phyloP scores from a whole-genome alignment of 148 eudicot species.

The Arbutus unedo region DNA sequence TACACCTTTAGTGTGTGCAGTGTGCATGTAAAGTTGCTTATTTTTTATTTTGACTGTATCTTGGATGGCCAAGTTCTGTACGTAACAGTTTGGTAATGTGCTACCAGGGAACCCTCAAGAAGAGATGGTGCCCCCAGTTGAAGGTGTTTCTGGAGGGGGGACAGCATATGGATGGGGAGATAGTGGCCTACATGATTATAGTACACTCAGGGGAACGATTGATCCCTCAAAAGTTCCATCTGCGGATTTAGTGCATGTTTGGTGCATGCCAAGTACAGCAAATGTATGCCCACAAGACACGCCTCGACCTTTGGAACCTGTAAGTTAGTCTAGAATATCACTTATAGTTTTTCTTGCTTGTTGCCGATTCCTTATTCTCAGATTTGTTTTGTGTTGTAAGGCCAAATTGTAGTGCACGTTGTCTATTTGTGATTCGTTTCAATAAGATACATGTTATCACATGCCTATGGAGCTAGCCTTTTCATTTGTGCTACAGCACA shows the following conservation, averaged over 20 bases:
- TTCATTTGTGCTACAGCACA: not conserved
- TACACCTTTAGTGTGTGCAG: not conserved
- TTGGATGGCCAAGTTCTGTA: slow-evolving; percentile 7
- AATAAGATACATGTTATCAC: not conserved
- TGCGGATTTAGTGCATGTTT: slow-evolving; percentile 71
- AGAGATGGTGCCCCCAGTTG: slow-evolving; percentile 63
- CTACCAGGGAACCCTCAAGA: slow-evolving; percentile 50
- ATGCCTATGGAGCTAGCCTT: not conserved
- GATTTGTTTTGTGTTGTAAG: not conserved
- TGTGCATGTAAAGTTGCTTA: not conserved
- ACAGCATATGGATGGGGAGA: slow-evolving; percentile 96
- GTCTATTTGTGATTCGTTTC: not conserved
- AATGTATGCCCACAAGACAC: slow-evolving; percentile 86
- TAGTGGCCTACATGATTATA: slow-evolving; percentile 38
- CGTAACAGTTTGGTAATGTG: not conserved
- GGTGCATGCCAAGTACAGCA: slow-evolving; percentile 97
- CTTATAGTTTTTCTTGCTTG: slow-evolving; percentile 1
- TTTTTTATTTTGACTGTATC: not conserved
- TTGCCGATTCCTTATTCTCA: not conserved
- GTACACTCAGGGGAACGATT: slow-evolving; percentile 53
- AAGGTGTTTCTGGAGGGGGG: slow-evolving; percentile 98
- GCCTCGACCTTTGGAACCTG: slow-evolving; percentile 75
- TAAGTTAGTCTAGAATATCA: slow-evolving; percentile 31
- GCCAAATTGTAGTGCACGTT: not conserved
- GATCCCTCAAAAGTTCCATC: slow-evolving; percentile 77